Base-by-base conservation (phyloP, 2,329 filamentous ascomycete species). In the Daldinia sp. region DNA sequence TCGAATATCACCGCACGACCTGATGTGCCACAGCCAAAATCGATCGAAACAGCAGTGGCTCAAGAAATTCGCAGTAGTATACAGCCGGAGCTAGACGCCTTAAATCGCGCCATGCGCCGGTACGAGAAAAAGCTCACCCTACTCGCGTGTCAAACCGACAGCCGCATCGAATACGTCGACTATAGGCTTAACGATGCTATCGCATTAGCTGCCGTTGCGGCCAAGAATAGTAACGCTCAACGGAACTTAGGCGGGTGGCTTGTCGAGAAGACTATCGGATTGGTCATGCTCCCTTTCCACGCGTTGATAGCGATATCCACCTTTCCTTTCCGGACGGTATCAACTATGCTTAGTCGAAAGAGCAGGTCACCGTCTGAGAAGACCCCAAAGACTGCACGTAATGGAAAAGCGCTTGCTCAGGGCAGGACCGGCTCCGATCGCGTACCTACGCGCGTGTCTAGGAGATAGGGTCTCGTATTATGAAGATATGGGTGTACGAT, bases 101-200 rank as follows among this genome's bases (percentile, higher is more conserved):
- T 98, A 29, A 95, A 93, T 70, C 89, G 94, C 48, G 94, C 94
- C 3, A 90, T 98, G 43, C 86, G 94, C 17, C 88, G 93, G 32
- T 97, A 97, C 71, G 94, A 98, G 79, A 97, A 96, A 79, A 91
- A 93, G 71, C 88, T 90, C 3, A 90, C 90, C 0, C 81, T 94
- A 6, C 85, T 93, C 25, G 85, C 91, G 8, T 83, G 90, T 56
- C 90, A 94, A 72, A 92, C 89, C 2, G 93, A 97, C 67, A 85
- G 88, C 7, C 86, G 90, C 21, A 85, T 97, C 60, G 84, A 87
- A 37, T 85, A 87, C 17, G 81, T 97, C 3, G 91, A 96, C 67
- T 80, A 82, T 0, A 84, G 90, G 32, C 77, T 96, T 11, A 87
- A 89, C 64, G 93, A 97, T 71, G 90, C 92, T 3, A 84, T 96